Percentiles rank a stretch among this genome's conserved stretches.
These are phyloP conservation scores for Pseudozyma pruni DNA, from an alignment of 1,284 basidiomycete genomes.

Conservation along the genomic window DNA sequence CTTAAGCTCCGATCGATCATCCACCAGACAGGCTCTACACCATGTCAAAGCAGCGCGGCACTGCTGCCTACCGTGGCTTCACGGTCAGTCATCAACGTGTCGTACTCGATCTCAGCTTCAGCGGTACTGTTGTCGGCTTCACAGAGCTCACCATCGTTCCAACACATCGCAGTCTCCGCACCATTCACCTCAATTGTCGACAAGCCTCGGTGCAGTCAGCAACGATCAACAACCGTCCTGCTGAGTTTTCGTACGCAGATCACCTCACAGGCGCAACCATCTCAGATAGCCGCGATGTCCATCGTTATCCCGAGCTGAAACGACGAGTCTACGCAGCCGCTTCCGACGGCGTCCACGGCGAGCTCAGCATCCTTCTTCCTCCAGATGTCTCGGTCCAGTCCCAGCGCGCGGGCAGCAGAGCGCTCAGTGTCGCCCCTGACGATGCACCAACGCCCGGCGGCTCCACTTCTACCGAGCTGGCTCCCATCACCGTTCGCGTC, in stretches of 20 bases:
- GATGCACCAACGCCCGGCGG: conserved; percentile 44
- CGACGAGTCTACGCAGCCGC: conserved; percentile 88
- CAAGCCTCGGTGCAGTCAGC: conserved; percentile 83
- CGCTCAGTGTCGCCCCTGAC: conserved; percentile 24
- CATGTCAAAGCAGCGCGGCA: conserved; percentile 43
- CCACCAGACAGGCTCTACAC: background rate
- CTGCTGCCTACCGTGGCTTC: conserved; percentile 59
- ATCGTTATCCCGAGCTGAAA: conserved; percentile 92
- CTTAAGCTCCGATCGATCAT: too few relatives aligned
- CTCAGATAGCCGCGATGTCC: conserved; percentile 77
- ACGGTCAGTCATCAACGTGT: conserved; percentile 81
- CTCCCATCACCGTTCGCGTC: conserved; percentile 80
- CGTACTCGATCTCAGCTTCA: conserved; percentile 86
- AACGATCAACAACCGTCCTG: conserved; percentile 71
- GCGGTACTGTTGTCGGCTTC: conserved; percentile 72
- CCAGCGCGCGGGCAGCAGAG: conserved; percentile 26
- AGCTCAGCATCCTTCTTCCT: conserved; percentile 89
- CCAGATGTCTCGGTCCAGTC: conserved; percentile 70
- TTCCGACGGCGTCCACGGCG: conserved; percentile 90
- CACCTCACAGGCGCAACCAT: conserved; percentile 79
- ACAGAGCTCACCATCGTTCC: conserved; percentile 89
- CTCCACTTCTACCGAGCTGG: conserved; percentile 73
- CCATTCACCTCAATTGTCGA: conserved; percentile 84
- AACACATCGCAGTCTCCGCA: conserved; percentile 78
- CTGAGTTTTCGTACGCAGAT: conserved; percentile 81